A percentile compares a stretch with the other conserved stretches of the same genome.
Evolutionary conservation across 176 grass and related monocot genomes (phyloP).

Genomic region (Triticum urartu): DNA sequence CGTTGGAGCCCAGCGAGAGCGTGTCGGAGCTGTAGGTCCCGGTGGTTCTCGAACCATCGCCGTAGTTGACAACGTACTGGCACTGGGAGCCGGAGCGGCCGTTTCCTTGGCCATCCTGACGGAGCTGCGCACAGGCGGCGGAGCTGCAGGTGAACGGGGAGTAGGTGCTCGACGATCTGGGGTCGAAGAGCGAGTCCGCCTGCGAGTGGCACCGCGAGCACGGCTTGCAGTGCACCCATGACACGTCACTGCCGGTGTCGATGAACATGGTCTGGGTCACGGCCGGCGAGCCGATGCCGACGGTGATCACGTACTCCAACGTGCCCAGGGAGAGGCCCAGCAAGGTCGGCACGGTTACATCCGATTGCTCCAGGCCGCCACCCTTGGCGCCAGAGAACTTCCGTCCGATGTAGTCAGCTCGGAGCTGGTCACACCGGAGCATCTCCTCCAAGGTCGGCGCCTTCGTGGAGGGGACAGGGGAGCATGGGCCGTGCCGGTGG

Average conservation of each 20-base stretch:
- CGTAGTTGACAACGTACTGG: not conserved
- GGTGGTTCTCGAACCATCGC: not conserved
- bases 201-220: constrained; percentile 50
- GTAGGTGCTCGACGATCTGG: constrained; percentile 37
- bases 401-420: no score
- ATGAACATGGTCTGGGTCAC: constrained; percentile 41
- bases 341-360: no score
- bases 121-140: constrained; percentile 20
- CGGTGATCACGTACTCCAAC: constrained; percentile 49
- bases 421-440: no score
- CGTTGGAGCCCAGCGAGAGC: not conserved
- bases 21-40: not conserved
- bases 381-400: no score
- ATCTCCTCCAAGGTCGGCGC: no score
- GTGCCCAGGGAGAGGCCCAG: no score
- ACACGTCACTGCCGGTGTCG: constrained; percentile 69
- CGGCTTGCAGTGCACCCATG: constrained; percentile 73
- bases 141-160: constrained; percentile 51
- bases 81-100: not conserved
- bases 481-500: no score
- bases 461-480: no score
- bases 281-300: constrained; percentile 41
- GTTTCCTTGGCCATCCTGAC: not conserved
- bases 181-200: constrained; percentile 50
- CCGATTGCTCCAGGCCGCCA: no score